A percentile compares a stretch with the other conserved stretches of the same genome.
These are phyloP conservation scores for Chytridiales sp. DNA, from an alignment of 371 early-diverging fungal species.

Conservation along the genomic window DNA sequence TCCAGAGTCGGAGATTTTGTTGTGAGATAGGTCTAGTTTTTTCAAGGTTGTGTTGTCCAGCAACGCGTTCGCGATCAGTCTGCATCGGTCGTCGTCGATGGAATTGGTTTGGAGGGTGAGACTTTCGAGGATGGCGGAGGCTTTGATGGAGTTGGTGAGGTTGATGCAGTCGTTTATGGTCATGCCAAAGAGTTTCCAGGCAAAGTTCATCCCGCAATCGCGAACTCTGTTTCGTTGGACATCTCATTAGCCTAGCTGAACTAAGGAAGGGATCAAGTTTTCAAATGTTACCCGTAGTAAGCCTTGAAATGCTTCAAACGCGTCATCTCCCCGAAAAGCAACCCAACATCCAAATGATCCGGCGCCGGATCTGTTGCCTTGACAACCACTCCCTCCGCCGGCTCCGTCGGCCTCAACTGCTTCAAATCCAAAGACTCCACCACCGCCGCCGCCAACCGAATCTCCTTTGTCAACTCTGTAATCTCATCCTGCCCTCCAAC, in stretches of 20 bases:
- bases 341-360: slow-evolving; percentile 42
- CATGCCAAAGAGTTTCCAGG: slow-evolving; percentile 48
- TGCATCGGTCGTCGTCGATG: slow-evolving; percentile 40
- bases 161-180: slow-evolving; percentile 40
- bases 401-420: slow-evolving; percentile 39
- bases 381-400: slow-evolving; percentile 24
- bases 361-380: slow-evolving; percentile 35
- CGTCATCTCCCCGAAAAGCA: slow-evolving; percentile 29
- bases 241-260: slow-evolving; percentile 1
- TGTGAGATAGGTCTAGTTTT: slow-evolving; percentile 48
- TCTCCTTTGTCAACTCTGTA: slow-evolving; percentile 24
- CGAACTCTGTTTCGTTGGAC: slow-evolving; percentile 28
- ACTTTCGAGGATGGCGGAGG: slow-evolving; percentile 9
- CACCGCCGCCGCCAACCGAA: slow-evolving; percentile 42
- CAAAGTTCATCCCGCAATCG: slow-evolving; percentile 50
- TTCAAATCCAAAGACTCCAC: slow-evolving; percentile 30
- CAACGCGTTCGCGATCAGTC: slow-evolving; percentile 35
- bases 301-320: slow-evolving; percentile 34
- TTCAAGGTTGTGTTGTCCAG: slow-evolving; percentile 32
- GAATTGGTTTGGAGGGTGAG: slow-evolving; percentile 36
- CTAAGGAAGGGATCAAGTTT: not conserved
- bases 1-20: slow-evolving; percentile 43
- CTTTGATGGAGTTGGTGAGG: slow-evolving; percentile 22
- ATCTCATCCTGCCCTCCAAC: slow-evolving; percentile 19
- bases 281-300: slow-evolving; percentile 41